Evolutionary conservation across 352 stramenopile species (phyloP).

Genomic region (Phytopythium cucurbitacearum): DNA sequence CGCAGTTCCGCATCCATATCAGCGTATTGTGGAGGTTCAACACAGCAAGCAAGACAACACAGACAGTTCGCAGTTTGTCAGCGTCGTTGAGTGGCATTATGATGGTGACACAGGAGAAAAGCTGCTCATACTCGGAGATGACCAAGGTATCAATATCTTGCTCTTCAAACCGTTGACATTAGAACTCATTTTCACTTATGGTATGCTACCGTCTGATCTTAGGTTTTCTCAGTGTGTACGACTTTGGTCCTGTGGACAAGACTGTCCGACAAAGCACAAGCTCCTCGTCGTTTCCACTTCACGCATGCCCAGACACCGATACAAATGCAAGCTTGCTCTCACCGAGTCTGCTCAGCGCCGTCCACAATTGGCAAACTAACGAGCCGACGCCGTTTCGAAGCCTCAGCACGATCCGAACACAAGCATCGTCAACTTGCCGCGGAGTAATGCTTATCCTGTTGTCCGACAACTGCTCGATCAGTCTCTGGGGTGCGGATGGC

Average conservation of each 20-base stretch:
- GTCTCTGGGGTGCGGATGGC: conserved; percentile 31
- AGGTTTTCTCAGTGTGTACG: conserved; percentile 30
- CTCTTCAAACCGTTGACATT: not conserved
- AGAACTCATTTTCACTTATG: not conserved
- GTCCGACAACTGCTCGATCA: conserved; percentile 22
- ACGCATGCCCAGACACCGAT: not conserved
- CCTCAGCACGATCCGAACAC: conserved; percentile 3
- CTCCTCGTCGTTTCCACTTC: not conserved
- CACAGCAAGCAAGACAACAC: not conserved
- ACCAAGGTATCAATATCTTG: conserved; percentile 17
- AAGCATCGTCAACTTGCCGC: not conserved
- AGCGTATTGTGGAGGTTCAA: conserved; percentile 10
- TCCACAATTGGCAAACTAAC: conserved; percentile 23
- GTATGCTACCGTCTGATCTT: not conserved
- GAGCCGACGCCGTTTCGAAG: conserved; percentile 15
- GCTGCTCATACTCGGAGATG: conserved; percentile 36
- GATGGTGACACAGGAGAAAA: conserved; percentile 12
- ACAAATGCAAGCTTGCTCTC: not conserved
- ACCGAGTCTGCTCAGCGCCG: conserved; percentile 10
- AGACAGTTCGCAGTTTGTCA: conserved; percentile 7
- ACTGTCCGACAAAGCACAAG: conserved; percentile 4
- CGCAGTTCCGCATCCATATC: conserved; percentile 10
- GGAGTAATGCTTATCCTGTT: conserved; percentile 18
- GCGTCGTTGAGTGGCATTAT: conserved; percentile 20
- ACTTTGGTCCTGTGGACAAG: conserved; percentile 12